A percentile compares a stretch with the other conserved stretches of the same genome.
phyloP scores from a whole-genome alignment of 106 monocot genomes.

The Dioscorea alata region DNA sequence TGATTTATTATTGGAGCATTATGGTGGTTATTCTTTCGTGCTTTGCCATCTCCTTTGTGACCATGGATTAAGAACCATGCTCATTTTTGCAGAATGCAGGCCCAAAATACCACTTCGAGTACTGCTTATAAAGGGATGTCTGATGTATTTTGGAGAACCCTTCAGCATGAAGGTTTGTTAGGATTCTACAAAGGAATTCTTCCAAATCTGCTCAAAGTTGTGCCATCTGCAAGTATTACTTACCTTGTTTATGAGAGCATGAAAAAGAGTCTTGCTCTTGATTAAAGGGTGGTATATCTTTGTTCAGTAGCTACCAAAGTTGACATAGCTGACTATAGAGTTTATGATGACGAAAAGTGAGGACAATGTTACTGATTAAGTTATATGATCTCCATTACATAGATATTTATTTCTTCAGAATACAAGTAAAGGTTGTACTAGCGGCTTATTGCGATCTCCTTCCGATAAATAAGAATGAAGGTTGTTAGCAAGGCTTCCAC shows the following conservation, averaged over 20 bases:
- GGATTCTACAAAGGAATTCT: constrained; percentile 95
- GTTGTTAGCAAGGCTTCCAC: no score
- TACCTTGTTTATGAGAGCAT: constrained; percentile 84
- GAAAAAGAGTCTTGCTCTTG: constrained; percentile 78
- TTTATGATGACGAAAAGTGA: constrained; percentile 33
- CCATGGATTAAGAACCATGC: neutral
- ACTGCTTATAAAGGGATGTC: constrained; percentile 69
- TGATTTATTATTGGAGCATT: neutral
- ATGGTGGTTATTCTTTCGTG: neutral
- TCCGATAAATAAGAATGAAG: no score
- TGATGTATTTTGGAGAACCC: constrained; percentile 83
- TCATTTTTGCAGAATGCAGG: constrained; percentile 72
- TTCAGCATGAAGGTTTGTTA: constrained; percentile 56
- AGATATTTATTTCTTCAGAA: constrained; percentile 6
- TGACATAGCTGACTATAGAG: constrained; percentile 48
- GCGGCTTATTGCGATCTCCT: no score
- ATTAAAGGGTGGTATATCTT: constrained; percentile 33
- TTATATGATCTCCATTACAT: constrained; percentile 11
- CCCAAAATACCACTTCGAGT: constrained; percentile 38
- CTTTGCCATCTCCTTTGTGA: neutral
- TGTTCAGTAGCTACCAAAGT: constrained; percentile 11
- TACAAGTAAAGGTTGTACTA: no score
- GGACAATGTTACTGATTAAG: constrained; percentile 20
- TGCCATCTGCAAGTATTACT: constrained; percentile 93
- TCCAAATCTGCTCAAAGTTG: constrained; percentile 93